Conservation (phyloP, 129 eudicot species). For the Helianthus annuus region DNA sequence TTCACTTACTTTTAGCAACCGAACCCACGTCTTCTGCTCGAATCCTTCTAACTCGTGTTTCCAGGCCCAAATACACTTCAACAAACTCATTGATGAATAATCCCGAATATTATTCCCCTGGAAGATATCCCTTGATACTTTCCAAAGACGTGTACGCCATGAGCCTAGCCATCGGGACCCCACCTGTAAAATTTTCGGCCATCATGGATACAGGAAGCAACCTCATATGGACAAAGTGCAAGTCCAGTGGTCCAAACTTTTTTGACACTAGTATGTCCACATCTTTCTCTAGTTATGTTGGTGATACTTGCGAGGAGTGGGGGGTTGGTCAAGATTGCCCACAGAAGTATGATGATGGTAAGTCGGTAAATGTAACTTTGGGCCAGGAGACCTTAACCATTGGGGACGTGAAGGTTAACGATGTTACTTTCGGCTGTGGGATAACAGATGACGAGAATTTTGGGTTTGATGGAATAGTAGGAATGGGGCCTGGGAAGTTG, state of each 20-base stretch:
- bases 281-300: neutral
- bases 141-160: neutral
- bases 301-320: neutral
- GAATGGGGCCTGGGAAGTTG: conserved; percentile 42
- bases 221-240: conserved; percentile 26
- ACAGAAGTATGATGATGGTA: neutral
- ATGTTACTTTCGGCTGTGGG: neutral
- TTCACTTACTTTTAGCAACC: conserved; percentile 14
- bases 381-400: conserved; percentile 1
- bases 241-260: neutral
- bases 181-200: conserved; percentile 9
- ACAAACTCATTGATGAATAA: neutral
- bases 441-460: too few species aligned
- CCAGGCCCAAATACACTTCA: neutral
- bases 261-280: neutral
- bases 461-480: conserved; percentile 28
- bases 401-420: neutral
- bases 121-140: neutral
- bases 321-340: neutral
- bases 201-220: conserved; percentile 33
- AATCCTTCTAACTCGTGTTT: neutral
- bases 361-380: neutral
- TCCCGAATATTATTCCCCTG: neutral
- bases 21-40: neutral
- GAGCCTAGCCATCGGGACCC: conserved; percentile 22